phyloP scores from a whole-genome alignment of 805 yeast species.

The Metschnikowia similis region DNA sequence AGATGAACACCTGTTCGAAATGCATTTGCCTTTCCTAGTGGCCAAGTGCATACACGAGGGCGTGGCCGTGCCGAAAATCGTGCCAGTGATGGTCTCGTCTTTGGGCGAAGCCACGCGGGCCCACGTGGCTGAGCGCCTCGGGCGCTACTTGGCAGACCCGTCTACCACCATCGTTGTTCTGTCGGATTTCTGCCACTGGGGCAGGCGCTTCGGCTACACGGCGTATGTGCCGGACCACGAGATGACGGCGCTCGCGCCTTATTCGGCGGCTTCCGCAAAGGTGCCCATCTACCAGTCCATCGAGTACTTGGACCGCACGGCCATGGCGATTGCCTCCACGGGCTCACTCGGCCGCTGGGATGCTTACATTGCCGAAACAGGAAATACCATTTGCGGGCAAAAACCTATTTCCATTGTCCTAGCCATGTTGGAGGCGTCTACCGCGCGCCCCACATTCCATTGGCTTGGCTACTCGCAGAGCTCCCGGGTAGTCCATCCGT shows the following conservation, averaged over 20 bases:
- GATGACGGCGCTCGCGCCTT: slow-evolving; percentile 4
- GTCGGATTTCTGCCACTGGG: slow-evolving; percentile 96
- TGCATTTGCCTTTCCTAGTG: slow-evolving; percentile 81
- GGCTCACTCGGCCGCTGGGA: slow-evolving; percentile 63
- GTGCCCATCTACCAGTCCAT: slow-evolving; percentile 66
- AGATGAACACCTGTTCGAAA: slow-evolving; percentile 89
- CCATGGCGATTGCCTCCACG: slow-evolving; percentile 55
- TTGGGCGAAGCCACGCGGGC: slow-evolving; percentile 43
- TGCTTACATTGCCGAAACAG: slow-evolving; percentile 62
- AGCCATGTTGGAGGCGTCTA: slow-evolving; percentile 43
- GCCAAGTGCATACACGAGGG: slow-evolving; percentile 38
- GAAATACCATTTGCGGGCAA: slow-evolving; percentile 92
- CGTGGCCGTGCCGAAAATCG: slow-evolving; percentile 42
- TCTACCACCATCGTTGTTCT: slow-evolving; percentile 71
- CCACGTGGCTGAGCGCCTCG: slow-evolving; percentile 45
- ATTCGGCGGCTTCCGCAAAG: slow-evolving; percentile 7
- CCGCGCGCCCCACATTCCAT: slow-evolving; percentile 35
- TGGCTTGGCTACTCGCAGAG: slow-evolving; percentile 87
- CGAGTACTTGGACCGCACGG: slow-evolving; percentile 65
- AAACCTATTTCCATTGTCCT: slow-evolving; percentile 70
- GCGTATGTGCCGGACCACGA: slow-evolving; percentile 22
- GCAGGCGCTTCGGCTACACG: slow-evolving; percentile 42
- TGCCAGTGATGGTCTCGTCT: slow-evolving; percentile 80
- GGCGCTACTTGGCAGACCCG: slow-evolving; percentile 50
- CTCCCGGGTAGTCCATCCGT: slow-evolving; percentile 39